Base-by-base conservation (phyloP, 2,329 filamentous ascomycete species). In the Botryosphaeria dothidea region DNA sequence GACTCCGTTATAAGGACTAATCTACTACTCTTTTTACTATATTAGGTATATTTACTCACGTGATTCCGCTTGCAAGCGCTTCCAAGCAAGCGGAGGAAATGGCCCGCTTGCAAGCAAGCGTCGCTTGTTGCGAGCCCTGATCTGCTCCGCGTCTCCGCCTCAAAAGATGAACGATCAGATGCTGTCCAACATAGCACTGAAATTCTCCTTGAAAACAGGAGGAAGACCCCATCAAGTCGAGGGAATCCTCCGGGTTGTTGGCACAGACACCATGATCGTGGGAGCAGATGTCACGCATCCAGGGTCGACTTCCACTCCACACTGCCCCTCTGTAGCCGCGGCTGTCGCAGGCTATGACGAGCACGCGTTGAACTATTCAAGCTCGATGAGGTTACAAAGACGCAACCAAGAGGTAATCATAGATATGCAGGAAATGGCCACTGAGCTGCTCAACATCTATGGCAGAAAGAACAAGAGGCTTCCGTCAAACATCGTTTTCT, bases 201-300 rank as follows among this genome's bases (percentile, higher is more conserved):
- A 64, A 8, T 64, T 46, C 21, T 54, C 41, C 2, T 6, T 64
- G 6, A 64, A 65, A 54, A 41, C 43, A 9, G 29, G 43, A 6
- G 54, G 48, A 11, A 9, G 46, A 56, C 31, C 46, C 27, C 31
- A 63, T 49, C 25, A 56, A 21, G 38, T 52, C 17, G 15, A 29
- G 3, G 21, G 43, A 17, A 43, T 19, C 23, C 29, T 58, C 11
- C 4, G 27, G 15, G 17, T 6, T 31, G 36, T 45, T 11, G 23
- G 1, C 0, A n/a, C 23, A 15, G 54, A 72, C 8, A 79, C 77
- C 0, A 75, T 82, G 65, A 66, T 82, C 7, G 67, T 82, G 6
- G 80, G 80, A 0, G 76, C 76, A 0, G 82, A 84, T 66, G 76
- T 82, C 0, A 78, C 77, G 0, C 81, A 84, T 66, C 77, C 80